Conservation (phyloP, 2,329 filamentous ascomycete species). For the Mycosphaerella sp. region DNA sequence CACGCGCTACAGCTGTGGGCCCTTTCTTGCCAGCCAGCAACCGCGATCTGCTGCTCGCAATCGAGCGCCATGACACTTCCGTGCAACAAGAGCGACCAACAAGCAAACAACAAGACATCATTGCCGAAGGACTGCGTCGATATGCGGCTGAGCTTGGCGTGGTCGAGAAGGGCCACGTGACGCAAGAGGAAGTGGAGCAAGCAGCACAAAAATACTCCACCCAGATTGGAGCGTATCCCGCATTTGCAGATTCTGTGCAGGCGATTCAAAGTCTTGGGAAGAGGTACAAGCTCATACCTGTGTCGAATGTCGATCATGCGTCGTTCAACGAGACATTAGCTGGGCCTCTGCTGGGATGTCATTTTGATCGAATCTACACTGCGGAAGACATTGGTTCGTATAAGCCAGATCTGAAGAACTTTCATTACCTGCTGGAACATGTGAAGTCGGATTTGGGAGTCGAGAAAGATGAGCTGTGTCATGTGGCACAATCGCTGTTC, state of each 20-base stretch:
- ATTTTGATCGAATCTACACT: slow-evolving; percentile 61
- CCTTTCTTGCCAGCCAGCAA: slow-evolving; percentile 42
- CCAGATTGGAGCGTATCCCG: slow-evolving; percentile 49
- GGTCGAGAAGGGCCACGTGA: slow-evolving; percentile 42
- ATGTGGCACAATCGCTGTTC: slow-evolving; percentile 62
- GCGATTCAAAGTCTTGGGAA: slow-evolving; percentile 47
- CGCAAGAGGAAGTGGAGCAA: slow-evolving; percentile 43
- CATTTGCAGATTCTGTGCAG: slow-evolving; percentile 53
- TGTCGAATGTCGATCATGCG: slow-evolving; percentile 54
- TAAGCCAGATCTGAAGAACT: slow-evolving; percentile 61
- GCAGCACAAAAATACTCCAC: slow-evolving; percentile 46
- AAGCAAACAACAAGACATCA: slow-evolving; percentile 54
- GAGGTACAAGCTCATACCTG: slow-evolving; percentile 54
- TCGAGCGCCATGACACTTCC: slow-evolving; percentile 44
- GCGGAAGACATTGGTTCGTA: slow-evolving; percentile 66
- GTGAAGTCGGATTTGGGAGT: slow-evolving; percentile 52
- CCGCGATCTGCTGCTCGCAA: slow-evolving; percentile 39
- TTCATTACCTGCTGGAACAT: slow-evolving; percentile 56
- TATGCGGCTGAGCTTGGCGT: slow-evolving; percentile 39
- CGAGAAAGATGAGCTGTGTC: slow-evolving; percentile 53
- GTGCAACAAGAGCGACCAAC: slow-evolving; percentile 52
- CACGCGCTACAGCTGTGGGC: slow-evolving; percentile 46
- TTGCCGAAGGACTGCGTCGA: slow-evolving; percentile 30
- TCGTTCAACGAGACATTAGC: slow-evolving; percentile 48
- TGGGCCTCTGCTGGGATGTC: slow-evolving; percentile 47